phyloP scores from a whole-genome alignment of 2,329 filamentous ascomycete genomes.

The Fonsecaea pugnacius region DNA sequence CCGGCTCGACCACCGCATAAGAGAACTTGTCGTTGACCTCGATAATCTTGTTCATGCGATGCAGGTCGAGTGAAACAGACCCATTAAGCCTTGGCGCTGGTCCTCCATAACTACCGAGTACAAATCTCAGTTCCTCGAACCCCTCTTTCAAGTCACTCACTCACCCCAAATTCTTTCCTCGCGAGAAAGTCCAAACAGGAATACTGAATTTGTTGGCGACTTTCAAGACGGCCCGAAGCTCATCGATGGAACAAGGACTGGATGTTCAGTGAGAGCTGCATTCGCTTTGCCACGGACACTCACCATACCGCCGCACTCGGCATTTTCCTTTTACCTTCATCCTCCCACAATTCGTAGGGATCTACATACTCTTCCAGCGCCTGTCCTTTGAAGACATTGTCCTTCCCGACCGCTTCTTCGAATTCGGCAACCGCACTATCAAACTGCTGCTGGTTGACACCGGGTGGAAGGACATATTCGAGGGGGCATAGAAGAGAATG shows the following conservation, averaged over 20 bases:
- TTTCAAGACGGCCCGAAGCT: slow-evolving; percentile 28
- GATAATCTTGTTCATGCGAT: slow-evolving; percentile 43
- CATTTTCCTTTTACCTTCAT: slow-evolving; percentile 29
- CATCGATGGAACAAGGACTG: slow-evolving; percentile 26
- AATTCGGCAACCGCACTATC: slow-evolving; percentile 22
- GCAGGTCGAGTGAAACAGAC: slow-evolving; percentile 52
- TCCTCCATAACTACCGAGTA: slow-evolving; percentile 53
- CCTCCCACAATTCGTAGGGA: slow-evolving; percentile 31
- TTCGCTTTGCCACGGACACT: background rate
- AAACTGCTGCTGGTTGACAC: slow-evolving; percentile 26
- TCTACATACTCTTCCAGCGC: slow-evolving; percentile 32
- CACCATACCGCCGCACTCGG: slow-evolving; percentile 31
- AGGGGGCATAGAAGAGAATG: slow-evolving; percentile 20
- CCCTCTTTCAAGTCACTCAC: background rate
- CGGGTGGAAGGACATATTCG: slow-evolving; percentile 25
- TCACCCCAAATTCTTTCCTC: slow-evolving; percentile 36
- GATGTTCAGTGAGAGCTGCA: background rate
- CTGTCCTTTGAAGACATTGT: slow-evolving; percentile 16
- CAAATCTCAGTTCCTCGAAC: slow-evolving; percentile 5
- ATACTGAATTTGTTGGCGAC: slow-evolving; percentile 32
- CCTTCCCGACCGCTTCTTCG: slow-evolving; percentile 21
- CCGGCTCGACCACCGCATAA: slow-evolving; percentile 46
- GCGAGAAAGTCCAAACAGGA: slow-evolving; percentile 35
- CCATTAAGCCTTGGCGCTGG: slow-evolving; percentile 53
- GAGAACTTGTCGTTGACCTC: slow-evolving; percentile 43